Conservation (phyloP, 441 rosid genomes). For the Biscutella laevigata region DNA sequence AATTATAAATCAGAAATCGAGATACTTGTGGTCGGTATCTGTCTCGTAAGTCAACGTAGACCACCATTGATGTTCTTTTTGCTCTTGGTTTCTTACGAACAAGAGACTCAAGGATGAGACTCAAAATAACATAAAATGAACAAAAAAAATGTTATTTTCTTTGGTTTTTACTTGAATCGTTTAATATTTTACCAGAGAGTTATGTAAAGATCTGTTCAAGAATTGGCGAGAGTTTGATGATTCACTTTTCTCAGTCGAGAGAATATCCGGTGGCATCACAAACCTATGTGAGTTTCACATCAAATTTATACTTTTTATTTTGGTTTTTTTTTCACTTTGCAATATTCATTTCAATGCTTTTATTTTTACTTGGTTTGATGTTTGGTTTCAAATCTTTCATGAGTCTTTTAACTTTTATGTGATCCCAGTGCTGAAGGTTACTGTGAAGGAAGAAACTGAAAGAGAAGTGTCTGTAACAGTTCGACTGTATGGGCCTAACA, state of each 20-base stretch:
- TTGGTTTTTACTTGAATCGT: background rate
- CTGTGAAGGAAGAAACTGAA: conserved; percentile 58
- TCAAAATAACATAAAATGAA: too few relatives aligned
- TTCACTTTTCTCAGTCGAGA: conserved; percentile 61
- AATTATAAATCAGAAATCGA: too few relatives aligned
- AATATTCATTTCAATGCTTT: background rate
- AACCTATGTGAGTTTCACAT: conserved; percentile 61
- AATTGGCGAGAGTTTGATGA: conserved; percentile 61
- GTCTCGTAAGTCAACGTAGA: too few relatives aligned
- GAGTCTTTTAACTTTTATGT: background rate
- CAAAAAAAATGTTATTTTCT: background rate
- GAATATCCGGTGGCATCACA: conserved; percentile 91
- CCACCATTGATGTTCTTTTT: too few relatives aligned
- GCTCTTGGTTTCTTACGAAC: too few relatives aligned
- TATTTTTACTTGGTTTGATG: background rate
- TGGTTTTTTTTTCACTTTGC: too few relatives aligned
- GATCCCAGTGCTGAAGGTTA: conserved; percentile 71
- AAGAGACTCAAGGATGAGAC: too few relatives aligned
- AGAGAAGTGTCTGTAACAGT: conserved; percentile 52
- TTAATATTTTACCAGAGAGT: conserved; percentile 33
- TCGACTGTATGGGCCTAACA: conserved; percentile 87
- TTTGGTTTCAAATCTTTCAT: background rate
- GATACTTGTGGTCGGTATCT: too few relatives aligned
- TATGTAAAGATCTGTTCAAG: conserved; percentile 83
- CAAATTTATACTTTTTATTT: background rate